Evolutionary conservation across 306 rosid species (phyloP).

Genomic region (Datisca glomerata): DNA sequence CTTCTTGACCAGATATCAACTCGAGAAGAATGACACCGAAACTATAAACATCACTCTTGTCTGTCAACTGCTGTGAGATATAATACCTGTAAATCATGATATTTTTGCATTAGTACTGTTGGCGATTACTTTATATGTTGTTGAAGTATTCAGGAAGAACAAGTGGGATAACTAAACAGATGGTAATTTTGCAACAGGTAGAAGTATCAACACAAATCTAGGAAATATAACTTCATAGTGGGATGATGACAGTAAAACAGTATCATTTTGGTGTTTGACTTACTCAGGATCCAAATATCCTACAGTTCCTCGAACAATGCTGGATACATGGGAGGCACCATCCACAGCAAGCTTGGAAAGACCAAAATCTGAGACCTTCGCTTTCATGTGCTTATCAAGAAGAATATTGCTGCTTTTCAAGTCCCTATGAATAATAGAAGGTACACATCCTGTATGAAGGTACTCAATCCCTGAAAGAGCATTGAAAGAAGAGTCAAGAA

Average conservation of each 20-base stretch:
- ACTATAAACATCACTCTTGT: constrained; percentile 92
- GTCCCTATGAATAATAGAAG: constrained; percentile 89
- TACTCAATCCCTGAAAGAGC: constrained; percentile 81
- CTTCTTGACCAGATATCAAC: constrained; percentile 97
- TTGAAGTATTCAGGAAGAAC: no score
- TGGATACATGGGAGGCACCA: constrained; percentile 90
- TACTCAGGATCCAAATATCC: constrained; percentile 99
- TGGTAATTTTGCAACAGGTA: neutral
- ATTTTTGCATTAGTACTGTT: no score
- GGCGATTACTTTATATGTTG: no score
- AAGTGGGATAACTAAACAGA: no score
- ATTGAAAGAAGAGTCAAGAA: constrained; percentile 11
- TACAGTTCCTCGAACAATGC: constrained; percentile 92
- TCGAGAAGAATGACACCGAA: constrained; percentile 98
- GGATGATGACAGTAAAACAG: constrained; percentile 4
- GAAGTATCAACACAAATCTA: no score
- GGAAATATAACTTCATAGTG: neutral
- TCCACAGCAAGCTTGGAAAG: constrained; percentile 96
- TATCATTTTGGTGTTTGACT: no score
- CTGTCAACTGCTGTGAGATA: constrained; percentile 93
- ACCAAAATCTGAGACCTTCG: constrained; percentile 95
- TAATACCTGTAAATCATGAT: constrained; percentile 56
- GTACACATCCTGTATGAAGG: constrained; percentile 93
- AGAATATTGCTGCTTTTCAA: constrained; percentile 93
- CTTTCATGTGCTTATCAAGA: constrained; percentile 82